Evolutionary conservation across 192 early-diverging fungal species (phyloP).

Genomic region (Mortierella antarctica): DNA sequence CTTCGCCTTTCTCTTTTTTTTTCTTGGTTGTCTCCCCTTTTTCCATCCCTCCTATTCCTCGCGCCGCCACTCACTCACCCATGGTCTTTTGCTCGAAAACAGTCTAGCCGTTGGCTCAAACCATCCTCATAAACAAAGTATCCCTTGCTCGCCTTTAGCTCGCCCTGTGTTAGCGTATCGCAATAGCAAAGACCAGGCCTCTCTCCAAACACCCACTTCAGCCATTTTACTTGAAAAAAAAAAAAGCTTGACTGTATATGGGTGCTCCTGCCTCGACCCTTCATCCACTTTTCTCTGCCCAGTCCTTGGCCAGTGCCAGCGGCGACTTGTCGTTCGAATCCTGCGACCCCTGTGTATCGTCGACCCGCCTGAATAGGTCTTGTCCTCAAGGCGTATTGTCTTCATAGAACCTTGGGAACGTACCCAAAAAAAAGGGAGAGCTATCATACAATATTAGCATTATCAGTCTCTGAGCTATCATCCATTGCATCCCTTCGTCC

Average conservation of each 20-base stretch:
- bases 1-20: neutral
- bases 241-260: conserved; percentile 9
- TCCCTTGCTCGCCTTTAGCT: too few relatives aligned
- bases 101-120: too few relatives aligned
- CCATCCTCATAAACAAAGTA: too few relatives aligned
- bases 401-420: too few relatives aligned
- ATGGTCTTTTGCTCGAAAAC: too few relatives aligned
- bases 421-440: too few relatives aligned
- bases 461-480: neutral
- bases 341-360: neutral
- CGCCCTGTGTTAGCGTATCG: too few relatives aligned
- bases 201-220: neutral
- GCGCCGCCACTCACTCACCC: too few relatives aligned
- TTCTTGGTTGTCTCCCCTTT: neutral
- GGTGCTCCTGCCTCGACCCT: conserved; percentile 5
- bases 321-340: conserved; percentile 1
- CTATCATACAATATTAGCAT: too few relatives aligned
- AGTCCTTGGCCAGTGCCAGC: conserved; percentile 5
- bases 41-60: too few relatives aligned
- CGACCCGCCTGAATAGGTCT: too few relatives aligned
- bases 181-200: neutral
- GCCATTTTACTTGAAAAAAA: neutral
- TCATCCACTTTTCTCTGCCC: neutral
- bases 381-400: too few relatives aligned
- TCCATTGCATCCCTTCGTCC: neutral